These are phyloP conservation scores for Boletus reticulatus DNA, from an alignment of 768 basidiomycete species.

Conservation along the genomic window DNA sequence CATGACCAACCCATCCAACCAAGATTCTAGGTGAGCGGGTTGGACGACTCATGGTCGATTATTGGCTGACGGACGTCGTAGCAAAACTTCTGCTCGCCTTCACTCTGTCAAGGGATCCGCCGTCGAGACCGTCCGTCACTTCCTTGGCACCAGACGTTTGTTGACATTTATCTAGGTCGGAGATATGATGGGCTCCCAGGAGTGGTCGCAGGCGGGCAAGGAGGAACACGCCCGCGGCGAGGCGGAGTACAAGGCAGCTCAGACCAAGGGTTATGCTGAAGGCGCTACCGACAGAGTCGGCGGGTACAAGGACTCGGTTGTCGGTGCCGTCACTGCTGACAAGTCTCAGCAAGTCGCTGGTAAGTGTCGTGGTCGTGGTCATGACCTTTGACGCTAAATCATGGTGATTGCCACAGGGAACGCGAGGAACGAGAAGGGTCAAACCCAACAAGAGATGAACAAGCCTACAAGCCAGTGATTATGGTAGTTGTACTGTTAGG, in stretches of 20 bases:
- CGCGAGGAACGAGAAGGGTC: slow-evolving; percentile 50
- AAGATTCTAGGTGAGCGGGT: slow-evolving; percentile 28
- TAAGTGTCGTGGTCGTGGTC: slow-evolving; percentile 17
- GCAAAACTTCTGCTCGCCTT: slow-evolving; percentile 35
- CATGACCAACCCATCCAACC: slow-evolving; percentile 17
- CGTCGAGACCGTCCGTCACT: slow-evolving; percentile 31
- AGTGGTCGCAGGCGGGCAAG: slow-evolving; percentile 45
- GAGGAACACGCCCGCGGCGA: slow-evolving; percentile 52
- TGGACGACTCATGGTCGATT: not conserved
- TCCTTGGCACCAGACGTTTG: not conserved
- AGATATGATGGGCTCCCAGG: slow-evolving; percentile 39
- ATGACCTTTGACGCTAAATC: accelerated
- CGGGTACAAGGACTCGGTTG: slow-evolving; percentile 53
- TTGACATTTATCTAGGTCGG: slow-evolving; percentile 32
- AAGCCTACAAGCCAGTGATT: slow-evolving; percentile 22
- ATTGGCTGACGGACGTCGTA: slow-evolving; percentile 3
- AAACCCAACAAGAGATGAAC: slow-evolving; percentile 53
- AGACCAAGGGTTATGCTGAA: slow-evolving; percentile 49
- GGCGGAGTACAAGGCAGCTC: slow-evolving; percentile 45
- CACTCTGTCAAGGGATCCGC: slow-evolving; percentile 38
- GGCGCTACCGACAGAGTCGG: slow-evolving; percentile 43
- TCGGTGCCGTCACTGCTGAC: slow-evolving; percentile 58
- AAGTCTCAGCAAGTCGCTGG: slow-evolving; percentile 48
- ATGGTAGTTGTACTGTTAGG: not conserved
- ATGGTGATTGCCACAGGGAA: slow-evolving; percentile 40